These are phyloP conservation scores for Globisporangium megalacanthum DNA, from an alignment of 352 stramenopile species.

Conservation along the genomic window DNA sequence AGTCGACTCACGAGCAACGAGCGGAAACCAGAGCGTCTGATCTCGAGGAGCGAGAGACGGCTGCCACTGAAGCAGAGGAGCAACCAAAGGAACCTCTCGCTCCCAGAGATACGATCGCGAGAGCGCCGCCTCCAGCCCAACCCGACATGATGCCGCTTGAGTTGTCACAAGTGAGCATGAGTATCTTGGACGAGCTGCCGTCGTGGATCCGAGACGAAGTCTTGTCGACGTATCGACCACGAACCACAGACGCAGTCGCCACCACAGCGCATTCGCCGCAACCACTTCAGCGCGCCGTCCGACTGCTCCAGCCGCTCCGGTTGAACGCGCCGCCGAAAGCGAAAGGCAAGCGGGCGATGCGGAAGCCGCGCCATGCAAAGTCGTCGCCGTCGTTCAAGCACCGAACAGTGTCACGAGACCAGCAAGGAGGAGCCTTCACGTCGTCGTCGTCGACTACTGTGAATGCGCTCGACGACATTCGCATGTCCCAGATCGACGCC, in stretches of 20 bases:
- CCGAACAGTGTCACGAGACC: background rate
- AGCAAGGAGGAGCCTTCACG: too few relatives aligned
- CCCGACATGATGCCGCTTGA: background rate
- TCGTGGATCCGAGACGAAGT: slow-evolving; percentile 52
- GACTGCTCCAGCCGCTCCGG: background rate
- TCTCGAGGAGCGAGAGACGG: background rate
- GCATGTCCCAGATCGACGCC: slow-evolving; percentile 73
- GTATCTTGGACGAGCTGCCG: slow-evolving; percentile 55
- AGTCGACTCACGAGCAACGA: slow-evolving; percentile 10
- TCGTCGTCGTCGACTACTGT: background rate
- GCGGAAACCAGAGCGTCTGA: background rate
- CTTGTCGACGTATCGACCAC: slow-evolving; percentile 23
- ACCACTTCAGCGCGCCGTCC: background rate
- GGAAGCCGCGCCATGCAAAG: slow-evolving; percentile 3
- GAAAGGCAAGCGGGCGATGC: slow-evolving; percentile 25
- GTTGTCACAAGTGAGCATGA: slow-evolving; percentile 65
- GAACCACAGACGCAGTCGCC: background rate
- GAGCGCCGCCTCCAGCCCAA: background rate
- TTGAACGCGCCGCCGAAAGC: background rate
- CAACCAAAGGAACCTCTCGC: background rate
- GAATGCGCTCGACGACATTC: slow-evolving; percentile 59
- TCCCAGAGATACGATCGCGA: background rate
- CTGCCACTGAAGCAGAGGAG: background rate
- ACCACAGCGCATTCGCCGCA: background rate
- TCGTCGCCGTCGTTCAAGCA: background rate